Evolutionary conservation across 2,329 filamentous ascomycete species (phyloP), one percentile per base, ranked within the genome.

Genomic region (Aspergillus quadricinctus): DNA sequence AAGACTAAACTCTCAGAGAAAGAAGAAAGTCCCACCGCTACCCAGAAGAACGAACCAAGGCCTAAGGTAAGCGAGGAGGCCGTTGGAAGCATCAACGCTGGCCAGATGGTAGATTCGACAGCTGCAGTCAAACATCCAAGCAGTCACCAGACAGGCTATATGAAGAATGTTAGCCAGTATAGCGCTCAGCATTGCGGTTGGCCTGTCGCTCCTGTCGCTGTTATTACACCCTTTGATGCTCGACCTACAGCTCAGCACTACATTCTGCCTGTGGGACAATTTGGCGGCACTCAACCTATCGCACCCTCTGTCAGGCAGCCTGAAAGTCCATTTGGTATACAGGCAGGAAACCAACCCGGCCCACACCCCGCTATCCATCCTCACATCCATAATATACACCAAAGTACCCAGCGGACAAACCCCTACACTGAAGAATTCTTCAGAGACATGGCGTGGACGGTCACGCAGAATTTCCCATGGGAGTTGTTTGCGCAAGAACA

Each of bases 401-500:
- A 37, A 14, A 17, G 31, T 37, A 37, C 2, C 31, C 14, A 17
- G 31, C 14, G 14, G 14, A 2, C 31, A 37, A 37, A 11, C n/a
- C 54, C 40, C 28, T 65, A 57, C 41, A 63, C 59, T 3, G 50
- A 52, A 17, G 19, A 56, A 28, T 68, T 69, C 56, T 72, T 71
- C 49, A 53, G 46, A 3, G 61, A 65, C 46, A 59, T 71, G 55
- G 66, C 62, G 10, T 50, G 56, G 3, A 60, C 55, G 3, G 64
- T 71, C 21, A 48, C 48, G 2, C 17, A 51, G 3, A 48, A 28
- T 14, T 72, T 72, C 40, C 69, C 69, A 1, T 60, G 66, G 28
- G 29, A 56, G 3, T 35, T 46, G 1, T 69, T 71, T 53, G 67
- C 69, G 3, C 6, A 52, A 14, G 46, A 54, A 7, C 59, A 71